Base-by-base conservation (phyloP, 202 grass and related monocot genomes). In the Saccharum hybrid region DNA sequence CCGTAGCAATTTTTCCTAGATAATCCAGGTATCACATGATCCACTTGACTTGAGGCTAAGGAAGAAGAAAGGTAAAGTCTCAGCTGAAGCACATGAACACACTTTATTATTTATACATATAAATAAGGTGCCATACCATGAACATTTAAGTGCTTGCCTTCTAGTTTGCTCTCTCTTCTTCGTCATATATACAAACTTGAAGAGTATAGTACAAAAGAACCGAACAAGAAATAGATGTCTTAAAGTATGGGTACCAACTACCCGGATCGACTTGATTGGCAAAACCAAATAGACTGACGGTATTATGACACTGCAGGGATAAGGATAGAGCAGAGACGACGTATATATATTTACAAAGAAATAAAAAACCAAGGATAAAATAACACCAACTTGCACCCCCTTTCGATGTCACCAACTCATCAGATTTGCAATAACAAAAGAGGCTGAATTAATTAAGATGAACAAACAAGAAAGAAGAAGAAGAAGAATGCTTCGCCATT, bases 241-340 rank as follows among this genome's bases (percentile, higher is more conserved):
- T 52, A 45, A 66, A 71, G 67, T 41, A 51, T 21, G 48, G 77
- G 51, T 74, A 74, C 72, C 83, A 62, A 82, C 59, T 83, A 86
- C 74, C 66, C 40, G 22, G 69, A 67, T 36, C 9, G 69, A 67
- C 42, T 54, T 56, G 83, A 82, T 54, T 62, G 61, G 60, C 38
- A 41, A 68, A 86, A 66, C 60, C 67, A 72, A 77, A 54, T n/a
- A 70, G 77, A 41, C 73, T 86, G 73, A 73, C 76, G 61, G 42
- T 78, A 82, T 73, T 51, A 78, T 86, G 73, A 75, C 72, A 73
- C 67, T 78, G 74, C 79, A 78, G 82, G 88, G 88, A 83, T 90
- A 90, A 90, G 67, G 74, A 81, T 84, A 54, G 63, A 67, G 26
- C 43, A 38, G 1, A 30, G 10, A 31, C 4, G 23, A 14, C 61